phyloP scores from a whole-genome alignment of 345 rosid genomes.

The Brassica nigra region DNA sequence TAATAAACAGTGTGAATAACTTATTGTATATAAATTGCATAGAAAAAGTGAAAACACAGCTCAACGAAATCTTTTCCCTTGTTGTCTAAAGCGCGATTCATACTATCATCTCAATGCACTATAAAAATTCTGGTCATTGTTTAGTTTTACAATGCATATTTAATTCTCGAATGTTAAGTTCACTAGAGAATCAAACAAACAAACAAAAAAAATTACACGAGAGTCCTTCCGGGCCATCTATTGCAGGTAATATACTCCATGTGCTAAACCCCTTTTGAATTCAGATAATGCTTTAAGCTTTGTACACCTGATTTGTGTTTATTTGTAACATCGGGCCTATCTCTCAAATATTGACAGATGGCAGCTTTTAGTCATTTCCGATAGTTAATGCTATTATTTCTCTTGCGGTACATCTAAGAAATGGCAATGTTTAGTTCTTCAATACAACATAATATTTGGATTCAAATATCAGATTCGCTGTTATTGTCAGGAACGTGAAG shows the following conservation, averaged over 20 bases:
- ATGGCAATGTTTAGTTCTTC: too few species aligned
- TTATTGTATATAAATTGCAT: neutral
- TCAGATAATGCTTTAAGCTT: neutral
- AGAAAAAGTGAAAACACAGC: constrained; percentile 26
- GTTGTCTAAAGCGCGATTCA: neutral
- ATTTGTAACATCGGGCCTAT: neutral
- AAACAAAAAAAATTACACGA: neutral
- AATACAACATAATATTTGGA: neutral
- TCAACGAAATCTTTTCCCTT: constrained; percentile 22
- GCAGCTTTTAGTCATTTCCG: neutral
- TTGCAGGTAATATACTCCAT: neutral
- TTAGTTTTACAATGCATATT: neutral
- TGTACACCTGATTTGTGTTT: neutral
- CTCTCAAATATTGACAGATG: neutral
- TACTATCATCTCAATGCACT: constrained; percentile 1
- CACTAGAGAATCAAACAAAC: neutral
- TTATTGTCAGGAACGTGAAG: neutral
- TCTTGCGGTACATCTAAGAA: too few species aligned
- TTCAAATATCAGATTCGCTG: neutral
- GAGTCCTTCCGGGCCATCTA: neutral
- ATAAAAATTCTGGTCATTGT: neutral
- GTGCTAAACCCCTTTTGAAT: constrained; percentile 5
- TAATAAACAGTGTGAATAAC: neutral
- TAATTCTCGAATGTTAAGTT: neutral
- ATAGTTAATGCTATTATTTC: too few species aligned